Evolutionary conservation across 257 asterid species (phyloP), one percentile per base, ranked within the genome.

Genomic region (Solanum chiquidenum): DNA sequence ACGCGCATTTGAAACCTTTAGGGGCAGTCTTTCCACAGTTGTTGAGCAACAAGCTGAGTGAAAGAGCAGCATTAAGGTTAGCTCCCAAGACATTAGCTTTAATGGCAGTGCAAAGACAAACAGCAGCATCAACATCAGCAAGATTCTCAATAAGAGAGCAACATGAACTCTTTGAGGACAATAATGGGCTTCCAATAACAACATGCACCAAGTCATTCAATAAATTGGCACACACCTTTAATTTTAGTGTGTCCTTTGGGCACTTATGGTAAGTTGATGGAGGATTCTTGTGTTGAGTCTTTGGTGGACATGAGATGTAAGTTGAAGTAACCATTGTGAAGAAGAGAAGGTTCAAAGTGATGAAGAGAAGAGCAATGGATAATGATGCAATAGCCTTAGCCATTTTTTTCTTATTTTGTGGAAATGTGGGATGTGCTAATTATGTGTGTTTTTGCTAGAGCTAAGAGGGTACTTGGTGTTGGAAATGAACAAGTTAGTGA

Each of bases 41-140:
- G 62, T 88, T 90, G 60, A 88, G 89, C 31, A 90, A 7, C 88
- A 88, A 35, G 69, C 80, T 88, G 20, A 88, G 86, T 13, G 89
- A 21, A 83, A 86, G 21, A 2, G 85, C 40, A 23, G 83, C 12
- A 14, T 86, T 62, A 13, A 88, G 69, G 46, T 86, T 52, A 55
- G 89, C 74, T 20, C 92, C 90, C 86, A 74, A 66, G 3, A 86
- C 33, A 21, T 90, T 82, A 12, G 90, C 92, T 29, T 85, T 88
- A 5, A 88, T 52, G 71, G 88, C 90, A 31, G 92, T 88, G 90
- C 92, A 90, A 83, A 90, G 92, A 73, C 90, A 90, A 76, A 64
- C 83, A 3, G 90, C 92, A 14, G 90, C 90, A 10, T 88, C 90
- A 40, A 88, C 86, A 35, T 90, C 90, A 13, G 33, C 88, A 5